Conservation (phyloP, 148 eudicot genomes). For the Tetragonia tetragonoides region DNA sequence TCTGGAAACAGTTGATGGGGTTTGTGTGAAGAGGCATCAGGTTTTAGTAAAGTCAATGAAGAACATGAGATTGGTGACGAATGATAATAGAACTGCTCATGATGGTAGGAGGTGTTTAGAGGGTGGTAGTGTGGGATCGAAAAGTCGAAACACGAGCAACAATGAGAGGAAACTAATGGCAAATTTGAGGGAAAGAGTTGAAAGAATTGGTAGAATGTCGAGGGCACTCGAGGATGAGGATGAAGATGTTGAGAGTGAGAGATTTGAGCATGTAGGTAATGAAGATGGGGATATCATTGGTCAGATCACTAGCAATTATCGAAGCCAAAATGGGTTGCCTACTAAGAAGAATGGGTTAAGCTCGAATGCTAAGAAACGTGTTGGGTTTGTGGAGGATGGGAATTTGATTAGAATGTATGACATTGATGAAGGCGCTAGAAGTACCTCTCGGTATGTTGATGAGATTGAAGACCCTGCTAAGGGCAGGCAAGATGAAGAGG, state of each 20-base stretch:
- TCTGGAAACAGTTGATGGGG: conserved; percentile 52
- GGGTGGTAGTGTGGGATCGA: conserved; percentile 25
- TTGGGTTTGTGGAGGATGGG: conserved; percentile 63
- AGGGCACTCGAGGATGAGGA: conserved; percentile 41
- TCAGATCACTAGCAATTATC: conserved; percentile 26
- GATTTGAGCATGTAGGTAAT: conserved; percentile 29
- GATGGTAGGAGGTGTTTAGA: conserved; percentile 11
- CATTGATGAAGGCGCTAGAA: conserved; percentile 36
- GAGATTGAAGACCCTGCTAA: conserved; percentile 42
- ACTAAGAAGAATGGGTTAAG: conserved; percentile 25
- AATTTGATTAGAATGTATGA: conserved; percentile 39
- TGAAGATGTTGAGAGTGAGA: conserved; percentile 35
- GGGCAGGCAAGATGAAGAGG: conserved; percentile 43
- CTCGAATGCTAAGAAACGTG: conserved; percentile 47
- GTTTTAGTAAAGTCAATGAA: conserved; percentile 35
- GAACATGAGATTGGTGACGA: conserved; percentile 36
- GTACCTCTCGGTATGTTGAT: conserved; percentile 33
- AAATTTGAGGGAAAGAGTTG: conserved; percentile 43
- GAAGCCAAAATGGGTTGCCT: conserved; percentile 25
- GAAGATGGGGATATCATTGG: conserved; percentile 24
- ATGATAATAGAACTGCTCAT: conserved; percentile 33
- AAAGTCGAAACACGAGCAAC: conserved; percentile 10
- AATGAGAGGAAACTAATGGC: conserved; percentile 36
- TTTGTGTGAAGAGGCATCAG: conserved; percentile 38
- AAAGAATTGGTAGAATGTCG: conserved; percentile 40